These are phyloP conservation scores for Phytophthora citrophthora DNA, from an alignment of 352 stramenopile species.

Conservation along the genomic window DNA sequence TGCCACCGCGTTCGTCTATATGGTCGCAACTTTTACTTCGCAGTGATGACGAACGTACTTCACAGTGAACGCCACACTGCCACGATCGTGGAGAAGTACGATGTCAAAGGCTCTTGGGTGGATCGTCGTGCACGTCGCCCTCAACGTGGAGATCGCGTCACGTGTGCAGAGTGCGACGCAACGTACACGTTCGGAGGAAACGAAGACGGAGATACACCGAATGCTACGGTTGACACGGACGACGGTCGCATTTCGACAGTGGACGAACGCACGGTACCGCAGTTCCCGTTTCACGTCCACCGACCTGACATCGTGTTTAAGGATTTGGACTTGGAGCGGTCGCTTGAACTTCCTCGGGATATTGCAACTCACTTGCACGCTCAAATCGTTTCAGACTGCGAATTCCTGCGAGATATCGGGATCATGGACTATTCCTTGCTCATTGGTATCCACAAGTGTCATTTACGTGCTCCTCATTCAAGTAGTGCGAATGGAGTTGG, in stretches of 20 bases:
- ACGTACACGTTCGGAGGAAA: slow-evolving; percentile 54
- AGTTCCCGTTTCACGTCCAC: slow-evolving; percentile 52
- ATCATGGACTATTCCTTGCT: slow-evolving; percentile 88
- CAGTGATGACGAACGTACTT: slow-evolving; percentile 84
- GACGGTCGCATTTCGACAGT: slow-evolving; percentile 6
- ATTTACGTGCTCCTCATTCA: slow-evolving; percentile 31
- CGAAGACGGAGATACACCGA: slow-evolving; percentile 30
- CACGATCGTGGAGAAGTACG: slow-evolving; percentile 76
- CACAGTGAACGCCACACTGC: slow-evolving; percentile 60
- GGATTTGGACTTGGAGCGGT: slow-evolving; percentile 64
- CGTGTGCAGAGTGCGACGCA: slow-evolving; percentile 71
- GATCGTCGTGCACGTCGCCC: slow-evolving; percentile 59
- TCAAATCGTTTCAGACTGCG: slow-evolving; percentile 61
- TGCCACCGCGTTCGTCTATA: slow-evolving; percentile 85
- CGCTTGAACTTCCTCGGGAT: slow-evolving; percentile 42
- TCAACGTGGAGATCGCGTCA: slow-evolving; percentile 60
- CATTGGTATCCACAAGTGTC: slow-evolving; percentile 73
- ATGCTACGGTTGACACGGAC: slow-evolving; percentile 8
- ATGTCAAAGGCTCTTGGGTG: slow-evolving; percentile 81
- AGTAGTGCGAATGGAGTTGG: slow-evolving; percentile 6
- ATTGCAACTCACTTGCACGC: slow-evolving; percentile 48
- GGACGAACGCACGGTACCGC: slow-evolving; percentile 19
- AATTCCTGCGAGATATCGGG: slow-evolving; percentile 70
- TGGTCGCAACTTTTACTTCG: slow-evolving; percentile 82
- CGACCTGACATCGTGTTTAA: slow-evolving; percentile 76